Evolutionary conservation across 176 grass and related monocot species (phyloP), one percentile per base, ranked within the genome.

Genomic region (Panicum miliaceum): DNA sequence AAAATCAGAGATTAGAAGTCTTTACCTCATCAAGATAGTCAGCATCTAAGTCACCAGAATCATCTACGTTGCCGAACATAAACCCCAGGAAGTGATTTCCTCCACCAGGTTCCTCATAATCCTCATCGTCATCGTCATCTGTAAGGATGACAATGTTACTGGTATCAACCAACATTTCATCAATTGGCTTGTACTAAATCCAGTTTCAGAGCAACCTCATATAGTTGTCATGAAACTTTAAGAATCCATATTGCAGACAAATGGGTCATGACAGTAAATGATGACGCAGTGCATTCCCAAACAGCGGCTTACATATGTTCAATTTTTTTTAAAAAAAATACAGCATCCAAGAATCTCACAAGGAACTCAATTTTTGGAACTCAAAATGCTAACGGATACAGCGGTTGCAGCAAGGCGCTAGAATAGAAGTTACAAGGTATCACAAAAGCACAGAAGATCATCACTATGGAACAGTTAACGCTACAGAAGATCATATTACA

Each of bases 51-150:
- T 93, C 96, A 43, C 96, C 96, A 15, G 93, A 89, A 61, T 98
- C 92, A 84, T 98, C 96, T 59, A 98, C 93, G 77, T 98, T 98
- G 73, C 96, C 96, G 25, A 98, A 95, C 96, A 98, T 98, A 84
- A 98, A 98, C 26, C 96, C 96, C 61, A 98, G 80, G 53, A 98
- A 87, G 56, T 77, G 91, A 69, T 93, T 98, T 75, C 84, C 91
- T 60, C 87, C 87, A 64, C 86, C 79, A 64, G 76, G 73, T 37
- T 98, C 96, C 81, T 95, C 96, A 77, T 98, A 95, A 42, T 98
- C 91, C 36, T 96, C 96, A 0, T 97, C 92, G 0, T 94, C 93
- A 25, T 95, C 96, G 11, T 91, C 90, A 78, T 92, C 90, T 92
- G 60, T 60, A 45, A 75, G 15, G 12, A 75, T 47, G 60, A 61